Base-by-base conservation (phyloP, 106 monocot species). In the Alisma plantagoaquatica region DNA sequence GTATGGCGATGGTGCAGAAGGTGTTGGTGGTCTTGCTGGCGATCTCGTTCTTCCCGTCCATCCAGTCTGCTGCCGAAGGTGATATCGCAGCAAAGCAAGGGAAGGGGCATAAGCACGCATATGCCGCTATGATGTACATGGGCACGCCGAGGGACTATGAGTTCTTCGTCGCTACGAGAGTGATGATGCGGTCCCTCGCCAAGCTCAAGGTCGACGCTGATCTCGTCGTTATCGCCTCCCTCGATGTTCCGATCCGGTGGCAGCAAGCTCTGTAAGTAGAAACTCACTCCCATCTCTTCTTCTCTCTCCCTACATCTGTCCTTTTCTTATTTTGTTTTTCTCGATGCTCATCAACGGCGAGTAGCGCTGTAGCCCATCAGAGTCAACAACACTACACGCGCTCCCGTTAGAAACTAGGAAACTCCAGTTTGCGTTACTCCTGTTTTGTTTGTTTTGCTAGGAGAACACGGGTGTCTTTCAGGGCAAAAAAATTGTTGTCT, bases 81-180 rank as follows among this genome's bases (percentile, higher is more conserved):
- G 56, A 59, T 21, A 50, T 29, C 17, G 51, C 49, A 15, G 2
- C 14, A 46, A 14, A 28, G 74, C 5, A 5, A 51, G 65, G n/a
- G 57, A 46, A 15, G 64, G 49, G 41, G 57, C 46, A 57, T 28
- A 64, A 51, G 51, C 63, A 98, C 72, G 96, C 96, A 1, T 98
- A 98, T 45, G 96, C 71, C 54, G 78, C 84, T 33, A 90, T 98
- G 96, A 98, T 98, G 96, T 98, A 98, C 77, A 85, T 98, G 96
- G 96, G 96, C 43, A 98, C 96, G 61, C 89, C 89, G 62, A 66
- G 96, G 60, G 96, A 98, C 63, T 98, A 98, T 74, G 89, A 98
- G 79, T 98, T 98, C 76, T 98, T 89, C 60, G 81, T 89, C 17
- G 96, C 96, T 25, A 60, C 63, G 38, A 57, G 96, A 30, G 96